These are phyloP conservation scores for Atalantia buxifolia DNA, from an alignment of 345 rosid species.

Conservation along the genomic window DNA sequence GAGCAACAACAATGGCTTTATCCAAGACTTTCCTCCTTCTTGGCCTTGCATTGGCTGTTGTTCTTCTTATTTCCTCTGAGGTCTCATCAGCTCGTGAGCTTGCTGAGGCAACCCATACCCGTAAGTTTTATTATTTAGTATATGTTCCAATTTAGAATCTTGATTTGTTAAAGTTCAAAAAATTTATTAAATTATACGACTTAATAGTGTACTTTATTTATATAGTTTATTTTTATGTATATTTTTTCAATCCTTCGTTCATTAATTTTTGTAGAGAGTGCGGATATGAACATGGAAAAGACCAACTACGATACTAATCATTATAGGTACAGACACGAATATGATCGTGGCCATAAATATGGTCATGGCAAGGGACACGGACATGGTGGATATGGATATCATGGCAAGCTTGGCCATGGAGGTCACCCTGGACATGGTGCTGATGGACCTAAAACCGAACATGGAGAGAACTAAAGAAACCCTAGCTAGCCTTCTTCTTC, in stretches of 20 bases:
- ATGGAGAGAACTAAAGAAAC: background rate
- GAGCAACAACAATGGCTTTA: conserved; percentile 6
- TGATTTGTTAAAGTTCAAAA: too few relatives aligned
- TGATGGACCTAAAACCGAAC: background rate
- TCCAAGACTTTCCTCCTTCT: conserved; percentile 23
- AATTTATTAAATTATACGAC: too few relatives aligned
- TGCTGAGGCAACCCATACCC: conserved; percentile 8
- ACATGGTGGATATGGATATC: background rate
- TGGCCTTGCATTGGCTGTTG: conserved; percentile 13
- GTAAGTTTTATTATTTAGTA: background rate
- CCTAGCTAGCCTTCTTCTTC: background rate
- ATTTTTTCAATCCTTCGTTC: background rate
- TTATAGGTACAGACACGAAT: background rate
- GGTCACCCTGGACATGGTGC: conserved; percentile 7
- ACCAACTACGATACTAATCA: background rate
- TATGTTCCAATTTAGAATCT: too few relatives aligned
- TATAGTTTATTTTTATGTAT: too few relatives aligned
- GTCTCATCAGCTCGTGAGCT: conserved; percentile 24
- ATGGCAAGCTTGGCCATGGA: conserved; percentile 5
- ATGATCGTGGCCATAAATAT: too few relatives aligned
- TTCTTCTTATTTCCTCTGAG: conserved; percentile 19
- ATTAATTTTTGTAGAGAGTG: background rate
- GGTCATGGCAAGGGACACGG: background rate
- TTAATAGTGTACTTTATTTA: too few relatives aligned
- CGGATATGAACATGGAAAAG: background rate